Evolutionary conservation across 441 rosid species (phyloP).

Genomic region (Arabidopsis lyrata): DNA sequence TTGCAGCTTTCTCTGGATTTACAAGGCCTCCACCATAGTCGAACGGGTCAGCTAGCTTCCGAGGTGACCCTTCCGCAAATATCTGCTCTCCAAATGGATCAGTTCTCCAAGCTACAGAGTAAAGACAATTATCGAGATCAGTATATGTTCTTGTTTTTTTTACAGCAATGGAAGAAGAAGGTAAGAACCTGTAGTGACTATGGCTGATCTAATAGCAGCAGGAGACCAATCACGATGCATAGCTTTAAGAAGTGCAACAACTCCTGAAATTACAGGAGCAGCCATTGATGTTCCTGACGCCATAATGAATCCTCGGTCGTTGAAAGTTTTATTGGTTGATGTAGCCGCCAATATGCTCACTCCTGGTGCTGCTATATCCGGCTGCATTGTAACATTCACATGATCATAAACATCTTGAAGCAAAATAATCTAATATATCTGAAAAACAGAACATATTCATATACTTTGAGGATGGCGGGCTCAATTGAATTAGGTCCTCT

Average conservation of each 20-base stretch:
- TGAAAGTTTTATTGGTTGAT: conserved; percentile 30
- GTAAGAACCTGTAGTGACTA: conserved; percentile 52
- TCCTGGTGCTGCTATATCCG: conserved; percentile 62
- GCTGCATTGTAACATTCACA: conserved; percentile 38
- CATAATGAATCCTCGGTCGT: conserved; percentile 42
- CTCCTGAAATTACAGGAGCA: conserved; percentile 49
- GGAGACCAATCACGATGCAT: conserved; percentile 54
- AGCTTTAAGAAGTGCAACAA: conserved; percentile 50
- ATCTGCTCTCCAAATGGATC: conserved; percentile 36
- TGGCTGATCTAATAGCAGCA: conserved; percentile 55
- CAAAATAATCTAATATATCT: background rate
- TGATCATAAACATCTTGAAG: background rate
- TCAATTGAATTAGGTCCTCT: conserved; percentile 53
- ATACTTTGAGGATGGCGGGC: conserved; percentile 52
- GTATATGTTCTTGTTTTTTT: conserved; percentile 38
- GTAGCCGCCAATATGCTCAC: conserved; percentile 54
- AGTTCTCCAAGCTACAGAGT: conserved; percentile 43
- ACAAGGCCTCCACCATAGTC: conserved; percentile 76
- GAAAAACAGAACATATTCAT: too few species aligned
- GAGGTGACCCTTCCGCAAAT: conserved; percentile 30
- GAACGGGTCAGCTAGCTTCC: conserved; percentile 57
- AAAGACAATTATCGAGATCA: conserved; percentile 43
- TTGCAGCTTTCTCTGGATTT: conserved; percentile 57
- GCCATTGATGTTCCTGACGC: conserved; percentile 57
- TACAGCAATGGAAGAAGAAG: background rate